Evolutionary conservation across 257 asterid species (phyloP).

Genomic region (Knoxia roxburghii): DNA sequence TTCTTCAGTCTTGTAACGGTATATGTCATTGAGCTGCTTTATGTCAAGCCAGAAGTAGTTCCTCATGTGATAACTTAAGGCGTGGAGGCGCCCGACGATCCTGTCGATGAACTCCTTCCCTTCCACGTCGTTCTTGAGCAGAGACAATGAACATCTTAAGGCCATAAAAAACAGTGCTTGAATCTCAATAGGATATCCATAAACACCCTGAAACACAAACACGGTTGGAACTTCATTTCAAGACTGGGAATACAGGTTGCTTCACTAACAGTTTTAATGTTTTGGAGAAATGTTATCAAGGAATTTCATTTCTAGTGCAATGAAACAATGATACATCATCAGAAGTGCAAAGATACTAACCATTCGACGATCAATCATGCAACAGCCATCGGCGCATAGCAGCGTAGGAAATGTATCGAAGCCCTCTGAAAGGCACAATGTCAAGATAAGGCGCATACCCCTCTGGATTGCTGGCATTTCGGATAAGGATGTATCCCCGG

Average conservation of each 20-base stretch:
- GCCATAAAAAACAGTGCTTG: conserved; percentile 93
- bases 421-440: conserved; percentile 79
- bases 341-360: too few relatives aligned
- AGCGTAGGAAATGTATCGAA: conserved; percentile 96
- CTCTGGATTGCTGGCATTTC: conserved; percentile 76
- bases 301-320: background rate
- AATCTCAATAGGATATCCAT: conserved; percentile 88
- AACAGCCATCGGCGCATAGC: conserved; percentile 90
- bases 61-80: conserved; percentile 84
- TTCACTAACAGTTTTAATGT: background rate
- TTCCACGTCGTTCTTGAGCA: conserved; percentile 71
- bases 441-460: conserved; percentile 75
- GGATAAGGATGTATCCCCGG: conserved; percentile 81
- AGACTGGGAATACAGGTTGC: too few relatives aligned
- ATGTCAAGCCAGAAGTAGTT: conserved; percentile 86
- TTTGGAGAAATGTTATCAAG: too few relatives aligned
- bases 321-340: too few relatives aligned
- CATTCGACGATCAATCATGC: conserved; percentile 93
- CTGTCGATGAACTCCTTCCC: conserved; percentile 53
- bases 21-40: conserved; percentile 73
- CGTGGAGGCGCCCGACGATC: conserved; percentile 66
- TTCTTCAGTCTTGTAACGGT: conserved; percentile 85
- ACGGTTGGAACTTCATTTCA: too few relatives aligned
- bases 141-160: conserved; percentile 59
- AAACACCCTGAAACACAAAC: conserved; percentile 55